Evolutionary conservation across 2,329 filamentous ascomycete species (phyloP).

Genomic region (Hypoxylon sp.): DNA sequence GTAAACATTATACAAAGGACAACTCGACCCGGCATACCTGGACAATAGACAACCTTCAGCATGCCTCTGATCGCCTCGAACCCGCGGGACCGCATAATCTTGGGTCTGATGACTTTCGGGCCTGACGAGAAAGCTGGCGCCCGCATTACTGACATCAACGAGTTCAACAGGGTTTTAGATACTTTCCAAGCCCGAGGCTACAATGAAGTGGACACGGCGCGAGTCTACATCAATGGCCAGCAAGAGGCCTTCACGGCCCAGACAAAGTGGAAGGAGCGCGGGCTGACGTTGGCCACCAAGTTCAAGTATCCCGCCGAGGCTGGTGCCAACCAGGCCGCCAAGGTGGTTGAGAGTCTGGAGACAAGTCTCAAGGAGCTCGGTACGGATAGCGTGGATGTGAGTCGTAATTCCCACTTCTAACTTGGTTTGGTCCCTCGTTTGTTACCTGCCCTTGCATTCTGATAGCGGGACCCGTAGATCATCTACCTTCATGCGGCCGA

Average conservation of each 20-base stretch:
- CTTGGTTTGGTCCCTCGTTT: background rate
- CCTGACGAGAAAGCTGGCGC: conserved; percentile 74
- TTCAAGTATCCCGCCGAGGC: conserved; percentile 72
- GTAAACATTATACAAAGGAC: background rate
- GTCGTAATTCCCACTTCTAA: conserved; percentile 44
- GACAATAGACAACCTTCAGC: conserved; percentile 41
- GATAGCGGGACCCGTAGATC: conserved; percentile 61
- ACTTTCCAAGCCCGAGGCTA: conserved; percentile 84
- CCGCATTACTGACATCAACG: conserved; percentile 76
- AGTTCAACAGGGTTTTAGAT: conserved; percentile 81
- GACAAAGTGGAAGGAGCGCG: conserved; percentile 83
- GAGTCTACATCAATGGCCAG: conserved; percentile 77
- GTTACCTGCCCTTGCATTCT: conserved; percentile 10
- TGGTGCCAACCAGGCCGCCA: conserved; percentile 74
- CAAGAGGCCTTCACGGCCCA: conserved; percentile 86
- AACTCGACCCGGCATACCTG: background rate
- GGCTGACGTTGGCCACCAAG: conserved; percentile 85
- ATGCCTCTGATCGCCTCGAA: conserved; percentile 65
- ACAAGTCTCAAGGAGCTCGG: conserved; percentile 79
- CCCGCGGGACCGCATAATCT: conserved; percentile 78
- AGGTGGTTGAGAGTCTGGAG: conserved; percentile 76
- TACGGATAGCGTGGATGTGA: conserved; percentile 78
- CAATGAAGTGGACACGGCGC: conserved; percentile 87
- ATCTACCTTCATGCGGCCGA: conserved; percentile 82
- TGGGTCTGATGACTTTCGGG: conserved; percentile 90